These are phyloP conservation scores for Chalaropsis ovoidea DNA, from an alignment of 2,329 filamentous ascomycete genomes.

Conservation along the genomic window DNA sequence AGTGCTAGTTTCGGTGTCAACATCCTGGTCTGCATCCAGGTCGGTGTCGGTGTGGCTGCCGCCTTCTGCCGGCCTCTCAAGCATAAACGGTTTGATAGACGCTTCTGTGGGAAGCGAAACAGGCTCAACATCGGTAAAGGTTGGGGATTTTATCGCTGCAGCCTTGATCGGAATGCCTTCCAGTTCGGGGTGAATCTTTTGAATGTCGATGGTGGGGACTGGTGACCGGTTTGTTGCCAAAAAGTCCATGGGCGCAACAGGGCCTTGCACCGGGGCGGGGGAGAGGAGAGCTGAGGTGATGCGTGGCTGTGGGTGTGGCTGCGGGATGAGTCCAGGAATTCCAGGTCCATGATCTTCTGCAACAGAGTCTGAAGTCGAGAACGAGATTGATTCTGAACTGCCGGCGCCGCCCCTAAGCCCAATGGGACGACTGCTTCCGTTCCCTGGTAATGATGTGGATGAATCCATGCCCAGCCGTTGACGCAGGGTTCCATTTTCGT, in stretches of 20 bases:
- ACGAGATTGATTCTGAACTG: slow-evolving; percentile 25
- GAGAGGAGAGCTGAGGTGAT: slow-evolving; percentile 11
- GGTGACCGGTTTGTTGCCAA: slow-evolving; percentile 30
- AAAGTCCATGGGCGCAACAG: slow-evolving; percentile 32
- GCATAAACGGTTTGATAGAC: background rate
- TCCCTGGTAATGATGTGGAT: background rate
- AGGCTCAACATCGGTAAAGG: slow-evolving; percentile 37
- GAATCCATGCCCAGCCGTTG: background rate
- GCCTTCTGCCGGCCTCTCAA: slow-evolving; percentile 1
- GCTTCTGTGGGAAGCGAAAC: slow-evolving; percentile 1
- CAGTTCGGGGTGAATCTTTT: slow-evolving; percentile 48
- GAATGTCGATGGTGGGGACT: slow-evolving; percentile 46
- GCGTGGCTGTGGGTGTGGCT: slow-evolving; percentile 1
- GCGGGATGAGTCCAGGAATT: background rate
- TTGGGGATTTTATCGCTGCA: slow-evolving; percentile 43
- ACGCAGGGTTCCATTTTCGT: slow-evolving; percentile 33
- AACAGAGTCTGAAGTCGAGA: slow-evolving; percentile 26
- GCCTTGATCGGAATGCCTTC: slow-evolving; percentile 50
- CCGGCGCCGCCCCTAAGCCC: slow-evolving; percentile 21
- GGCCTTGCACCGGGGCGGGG: slow-evolving; percentile 19
- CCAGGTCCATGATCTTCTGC: slow-evolving; percentile 16
- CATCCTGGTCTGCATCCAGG: background rate
- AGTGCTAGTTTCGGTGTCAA: slow-evolving; percentile 3
- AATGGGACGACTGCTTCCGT: background rate
- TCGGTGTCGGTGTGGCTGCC: background rate